A percentile compares a stretch with the other conserved stretches of the same genome.
phyloP scores from a whole-genome alignment of 163 green algal species.

The Scenedesmus sp. region DNA sequence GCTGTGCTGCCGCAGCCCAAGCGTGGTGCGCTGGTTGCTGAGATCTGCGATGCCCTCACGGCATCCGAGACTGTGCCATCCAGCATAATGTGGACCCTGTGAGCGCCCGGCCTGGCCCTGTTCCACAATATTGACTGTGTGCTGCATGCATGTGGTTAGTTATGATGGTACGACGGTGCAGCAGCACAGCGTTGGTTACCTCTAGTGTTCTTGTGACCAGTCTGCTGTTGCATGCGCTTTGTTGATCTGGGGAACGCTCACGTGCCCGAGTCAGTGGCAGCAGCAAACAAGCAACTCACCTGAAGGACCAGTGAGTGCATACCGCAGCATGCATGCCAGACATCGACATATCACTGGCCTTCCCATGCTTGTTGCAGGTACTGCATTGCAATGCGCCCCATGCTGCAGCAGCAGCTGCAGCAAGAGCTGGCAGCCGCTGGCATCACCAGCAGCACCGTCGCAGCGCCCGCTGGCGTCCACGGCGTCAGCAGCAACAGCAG shows the following conservation, averaged over 20 bases:
- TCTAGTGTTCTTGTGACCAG: too few relatives aligned
- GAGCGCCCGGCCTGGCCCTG: too few relatives aligned
- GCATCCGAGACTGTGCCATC: slow-evolving; percentile 44
- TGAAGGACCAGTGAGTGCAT: too few relatives aligned
- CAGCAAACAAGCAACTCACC: too few relatives aligned
- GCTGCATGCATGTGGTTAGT: too few relatives aligned
- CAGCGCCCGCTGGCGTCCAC: background rate
- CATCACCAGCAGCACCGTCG: background rate
- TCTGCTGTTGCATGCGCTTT: too few relatives aligned
- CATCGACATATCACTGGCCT: background rate
- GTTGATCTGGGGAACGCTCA: too few relatives aligned
- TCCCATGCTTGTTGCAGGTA: slow-evolving; percentile 17
- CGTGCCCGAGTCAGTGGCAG: too few relatives aligned
- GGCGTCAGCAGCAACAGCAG: background rate
- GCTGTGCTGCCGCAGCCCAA: background rate
- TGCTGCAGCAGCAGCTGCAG: slow-evolving; percentile 34
- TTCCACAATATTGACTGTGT: too few relatives aligned
- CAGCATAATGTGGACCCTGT: slow-evolving; percentile 46
- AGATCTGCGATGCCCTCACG: slow-evolving; percentile 29
- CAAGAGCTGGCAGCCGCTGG: slow-evolving; percentile 25
- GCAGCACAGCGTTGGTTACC: too few relatives aligned
- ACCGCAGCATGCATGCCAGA: background rate
- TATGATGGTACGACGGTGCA: too few relatives aligned
- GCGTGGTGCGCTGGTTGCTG: slow-evolving; percentile 25
- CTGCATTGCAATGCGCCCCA: slow-evolving; percentile 9